These are phyloP conservation scores for Eimeria brunetti DNA, from an alignment of 169 alveolate genomes.

Conservation along the genomic window DNA sequence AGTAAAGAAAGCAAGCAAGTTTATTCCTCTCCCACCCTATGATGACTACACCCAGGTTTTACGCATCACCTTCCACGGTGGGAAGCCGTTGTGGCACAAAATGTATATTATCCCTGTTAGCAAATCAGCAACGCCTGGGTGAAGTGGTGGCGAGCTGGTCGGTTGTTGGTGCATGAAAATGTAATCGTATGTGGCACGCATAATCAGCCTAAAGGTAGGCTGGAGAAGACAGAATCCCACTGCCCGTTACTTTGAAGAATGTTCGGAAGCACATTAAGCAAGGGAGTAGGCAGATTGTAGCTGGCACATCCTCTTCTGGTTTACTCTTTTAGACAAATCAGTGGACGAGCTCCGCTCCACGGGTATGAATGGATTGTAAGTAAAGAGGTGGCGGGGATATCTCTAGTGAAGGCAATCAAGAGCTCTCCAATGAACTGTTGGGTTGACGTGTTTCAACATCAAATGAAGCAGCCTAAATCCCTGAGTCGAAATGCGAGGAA, in stretches of 20 bases:
- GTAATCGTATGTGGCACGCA: not conserved
- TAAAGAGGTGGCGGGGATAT: not conserved
- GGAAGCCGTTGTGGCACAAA: not conserved
- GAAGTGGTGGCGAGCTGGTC: not conserved
- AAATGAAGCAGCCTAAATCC: not conserved
- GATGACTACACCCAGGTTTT: not conserved
- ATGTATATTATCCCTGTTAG: no score
- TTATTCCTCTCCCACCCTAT: not conserved
- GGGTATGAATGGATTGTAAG: not conserved
- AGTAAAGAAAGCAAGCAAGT: not conserved
- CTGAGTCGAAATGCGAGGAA: not conserved
- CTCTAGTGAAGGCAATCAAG: not conserved
- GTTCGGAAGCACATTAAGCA: not conserved
- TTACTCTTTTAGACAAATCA: not conserved
- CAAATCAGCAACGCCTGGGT: not conserved
- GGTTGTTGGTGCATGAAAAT: not conserved
- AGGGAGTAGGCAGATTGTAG: not conserved
- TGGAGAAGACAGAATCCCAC: not conserved
- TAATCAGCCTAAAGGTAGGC: not conserved
- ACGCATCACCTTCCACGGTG: not conserved
- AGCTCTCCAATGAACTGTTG: not conserved
- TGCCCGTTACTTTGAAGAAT: not conserved
- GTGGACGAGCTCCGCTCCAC: not conserved
- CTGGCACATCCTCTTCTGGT: not conserved
- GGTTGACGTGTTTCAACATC: not conserved